Evolutionary conservation across 2,329 filamentous ascomycete species (phyloP).

Genomic region (Alternaria arbusti): DNA sequence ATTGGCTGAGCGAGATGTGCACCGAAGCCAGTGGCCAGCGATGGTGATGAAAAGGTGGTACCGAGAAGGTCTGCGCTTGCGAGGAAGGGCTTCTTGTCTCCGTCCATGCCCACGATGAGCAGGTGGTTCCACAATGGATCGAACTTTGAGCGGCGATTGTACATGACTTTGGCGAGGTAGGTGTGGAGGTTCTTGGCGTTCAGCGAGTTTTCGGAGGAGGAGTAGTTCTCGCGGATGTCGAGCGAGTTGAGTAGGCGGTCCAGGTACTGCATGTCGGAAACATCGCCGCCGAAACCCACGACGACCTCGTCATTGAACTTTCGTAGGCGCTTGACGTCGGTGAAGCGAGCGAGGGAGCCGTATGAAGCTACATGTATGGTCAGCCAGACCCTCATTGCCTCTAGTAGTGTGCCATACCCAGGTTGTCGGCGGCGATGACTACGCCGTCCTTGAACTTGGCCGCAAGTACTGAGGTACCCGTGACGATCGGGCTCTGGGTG

Average conservation of each 20-base stretch:
- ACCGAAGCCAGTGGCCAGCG: constrained; percentile 91
- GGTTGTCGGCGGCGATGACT: constrained; percentile 94
- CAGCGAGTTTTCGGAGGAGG: constrained; percentile 62
- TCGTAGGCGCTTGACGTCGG: constrained; percentile 92
- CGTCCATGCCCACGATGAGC: constrained; percentile 82
- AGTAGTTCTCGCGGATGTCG: constrained; percentile 88
- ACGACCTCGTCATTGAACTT: constrained; percentile 83
- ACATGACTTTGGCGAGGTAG: constrained; percentile 95
- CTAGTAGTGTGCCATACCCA: constrained; percentile 67
- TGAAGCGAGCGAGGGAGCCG: constrained; percentile 93
- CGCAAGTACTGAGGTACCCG: constrained; percentile 92
- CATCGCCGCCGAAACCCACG: constrained; percentile 93
- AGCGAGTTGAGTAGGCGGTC: constrained; percentile 88
- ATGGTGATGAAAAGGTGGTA: constrained; percentile 87
- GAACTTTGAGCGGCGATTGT: constrained; percentile 92
- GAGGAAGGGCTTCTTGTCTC: constrained; percentile 84
- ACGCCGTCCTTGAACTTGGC: constrained; percentile 97
- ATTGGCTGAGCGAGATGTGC: constrained; percentile 92
- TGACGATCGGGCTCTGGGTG: constrained; percentile 92
- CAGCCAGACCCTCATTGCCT: constrained; percentile 5
- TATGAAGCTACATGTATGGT: constrained; percentile 75
- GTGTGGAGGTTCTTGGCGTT: constrained; percentile 95
- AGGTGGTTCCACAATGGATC: constrained; percentile 98
- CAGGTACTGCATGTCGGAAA: constrained; percentile 99
- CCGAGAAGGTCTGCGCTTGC: constrained; percentile 90